These are phyloP conservation scores for Pontederia paniculata DNA, from an alignment of 176 grass and related monocot genomes.

Conservation along the genomic window DNA sequence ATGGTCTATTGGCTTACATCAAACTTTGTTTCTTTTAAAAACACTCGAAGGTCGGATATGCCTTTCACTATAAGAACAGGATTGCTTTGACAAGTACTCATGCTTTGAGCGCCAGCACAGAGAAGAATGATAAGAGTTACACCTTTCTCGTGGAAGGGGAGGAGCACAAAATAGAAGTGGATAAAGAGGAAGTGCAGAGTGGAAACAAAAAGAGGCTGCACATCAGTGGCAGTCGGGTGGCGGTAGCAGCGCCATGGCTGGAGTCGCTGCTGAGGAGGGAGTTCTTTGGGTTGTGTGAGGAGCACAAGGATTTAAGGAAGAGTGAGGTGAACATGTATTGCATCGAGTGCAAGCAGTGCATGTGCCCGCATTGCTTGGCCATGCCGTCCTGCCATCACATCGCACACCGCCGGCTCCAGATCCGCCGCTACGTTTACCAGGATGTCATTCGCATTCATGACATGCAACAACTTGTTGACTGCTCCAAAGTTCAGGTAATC, in stretches of 20 bases:
- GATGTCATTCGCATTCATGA: slow-evolving; percentile 19
- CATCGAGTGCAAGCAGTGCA: slow-evolving; percentile 15
- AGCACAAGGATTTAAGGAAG: slow-evolving; percentile 11
- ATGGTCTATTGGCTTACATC: too few species aligned
- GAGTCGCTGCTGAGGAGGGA: background rate
- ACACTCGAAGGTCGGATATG: too few species aligned
- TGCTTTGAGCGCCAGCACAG: too few species aligned
- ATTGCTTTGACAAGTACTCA: too few species aligned
- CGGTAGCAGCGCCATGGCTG: background rate
- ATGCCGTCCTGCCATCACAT: background rate
- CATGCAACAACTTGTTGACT: slow-evolving; percentile 8
- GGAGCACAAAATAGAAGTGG: too few species aligned
- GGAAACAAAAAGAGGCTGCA: slow-evolving; percentile 25
- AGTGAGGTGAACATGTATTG: slow-evolving; percentile 21
- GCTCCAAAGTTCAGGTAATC: slow-evolving; percentile 42
- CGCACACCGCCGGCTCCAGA: slow-evolving; percentile 26
- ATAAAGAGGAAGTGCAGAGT: too few species aligned
- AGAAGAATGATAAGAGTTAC: too few species aligned
- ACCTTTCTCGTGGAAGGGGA: too few species aligned
- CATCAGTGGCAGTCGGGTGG: slow-evolving; percentile 12
- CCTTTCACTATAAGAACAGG: too few species aligned
- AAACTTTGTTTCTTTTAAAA: too few species aligned
- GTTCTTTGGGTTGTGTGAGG: slow-evolving; percentile 22
- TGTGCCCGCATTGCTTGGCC: slow-evolving; percentile 24
- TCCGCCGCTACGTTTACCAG: slow-evolving; percentile 42